phyloP scores from a whole-genome alignment of 2,329 filamentous ascomycete species.

The Aspergillus sp. region DNA sequence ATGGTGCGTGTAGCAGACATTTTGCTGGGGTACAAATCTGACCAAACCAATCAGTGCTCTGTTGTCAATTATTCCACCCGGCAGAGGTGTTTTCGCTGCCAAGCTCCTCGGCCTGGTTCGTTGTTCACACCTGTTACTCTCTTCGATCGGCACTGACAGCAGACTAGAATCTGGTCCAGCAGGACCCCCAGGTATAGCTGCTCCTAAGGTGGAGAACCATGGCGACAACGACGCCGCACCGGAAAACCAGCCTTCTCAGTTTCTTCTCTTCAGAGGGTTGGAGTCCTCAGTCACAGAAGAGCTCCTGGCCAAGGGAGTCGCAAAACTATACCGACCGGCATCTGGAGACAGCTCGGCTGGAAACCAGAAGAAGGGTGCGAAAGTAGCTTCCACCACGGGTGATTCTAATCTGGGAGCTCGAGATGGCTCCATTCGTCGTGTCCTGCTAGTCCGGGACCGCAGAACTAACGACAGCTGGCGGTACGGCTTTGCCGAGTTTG shows the following conservation, averaged over 20 bases:
- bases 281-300: slow-evolving; percentile 70
- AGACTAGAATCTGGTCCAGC: slow-evolving; percentile 25
- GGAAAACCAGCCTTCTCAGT: slow-evolving; percentile 66
- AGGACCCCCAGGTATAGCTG: slow-evolving; percentile 37
- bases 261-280: slow-evolving; percentile 71
- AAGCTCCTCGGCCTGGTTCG: slow-evolving; percentile 54
- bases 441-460: slow-evolving; percentile 74
- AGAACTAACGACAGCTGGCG: slow-evolving; percentile 70
- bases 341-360: slow-evolving; percentile 34
- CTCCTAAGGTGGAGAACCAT: slow-evolving; percentile 48
- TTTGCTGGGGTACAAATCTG: not conserved
- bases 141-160: slow-evolving; percentile 11
- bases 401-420: slow-evolving; percentile 67
- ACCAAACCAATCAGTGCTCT: slow-evolving; percentile 44
- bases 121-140: slow-evolving; percentile 3
- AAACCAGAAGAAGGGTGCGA: slow-evolving; percentile 47
- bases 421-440: slow-evolving; percentile 71
- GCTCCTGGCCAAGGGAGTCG: slow-evolving; percentile 68
- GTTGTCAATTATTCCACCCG: slow-evolving; percentile 59
- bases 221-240: slow-evolving; percentile 56
- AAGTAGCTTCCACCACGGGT: slow-evolving; percentile 56
- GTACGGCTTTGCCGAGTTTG: slow-evolving; percentile 84
- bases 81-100: slow-evolving; percentile 58
- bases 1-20: slow-evolving; percentile 37
- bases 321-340: slow-evolving; percentile 66